Base-by-base conservation (phyloP, 306 rosid species). In the Prunus armeniaca region DNA sequence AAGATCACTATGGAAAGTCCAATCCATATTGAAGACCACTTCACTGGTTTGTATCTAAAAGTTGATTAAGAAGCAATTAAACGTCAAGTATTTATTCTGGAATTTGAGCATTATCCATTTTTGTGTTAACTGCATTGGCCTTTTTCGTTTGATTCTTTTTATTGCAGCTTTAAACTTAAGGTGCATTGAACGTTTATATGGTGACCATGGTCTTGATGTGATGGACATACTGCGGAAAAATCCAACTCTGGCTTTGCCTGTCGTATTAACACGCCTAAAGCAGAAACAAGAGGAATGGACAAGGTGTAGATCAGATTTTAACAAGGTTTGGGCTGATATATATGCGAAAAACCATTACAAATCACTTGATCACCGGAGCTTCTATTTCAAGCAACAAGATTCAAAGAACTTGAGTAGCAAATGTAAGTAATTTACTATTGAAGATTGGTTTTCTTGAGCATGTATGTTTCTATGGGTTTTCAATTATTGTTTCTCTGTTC, bases 271-370 rank as follows among this genome's bases (percentile, higher is more conserved):
- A 65, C 98, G 99, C 72, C 78, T 96, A 83, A 92, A 96, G 86
- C 99, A 96, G 82, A 96, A 96, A 69, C 98, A 92, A 85, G 99
- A 96, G 73, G 99, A 96, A 85, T 96, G 99, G 99, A 90, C 87
- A 72, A 82, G 87, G 85, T 96, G 98, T 77, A 95, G 97, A 45
- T 80, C 88, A 38, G 98, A 96, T 86, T 96, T 96, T 77, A 92
- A 91, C 76, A 96, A 96, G 86, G 97, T 96, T 74, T 96, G 99
- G 99, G 99, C 98, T 71, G 97, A 96, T 78, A 89, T 96, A 68
- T 96, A 96, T 88, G 73, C 93, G 58, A 96, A 92, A 87, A 96
- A 96, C 79, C 97, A 96, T 87, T 89, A 90, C 85, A 96, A 96
- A 66, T 96, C 99, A 66, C 98, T 96, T 76, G 99, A 96, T 86